Evolutionary conservation across 2,329 filamentous ascomycete genomes (phyloP).

Genomic region (Sordariomycetes sp.): DNA sequence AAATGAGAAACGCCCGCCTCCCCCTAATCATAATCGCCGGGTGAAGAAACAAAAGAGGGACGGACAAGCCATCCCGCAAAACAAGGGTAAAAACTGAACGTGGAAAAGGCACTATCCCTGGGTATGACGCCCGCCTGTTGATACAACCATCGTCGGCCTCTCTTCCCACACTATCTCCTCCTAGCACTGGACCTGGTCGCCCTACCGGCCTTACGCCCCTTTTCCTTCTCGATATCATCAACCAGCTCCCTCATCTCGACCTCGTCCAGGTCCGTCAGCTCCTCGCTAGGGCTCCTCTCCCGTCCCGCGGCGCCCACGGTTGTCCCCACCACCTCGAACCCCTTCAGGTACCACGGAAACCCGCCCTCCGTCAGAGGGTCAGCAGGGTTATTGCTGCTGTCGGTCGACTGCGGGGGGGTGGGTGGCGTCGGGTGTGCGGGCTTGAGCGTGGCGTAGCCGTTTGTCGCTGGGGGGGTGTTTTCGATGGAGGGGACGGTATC

Average conservation of each 20-base stretch:
- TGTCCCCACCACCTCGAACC: conserved; percentile 70
- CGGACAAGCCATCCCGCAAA: too few relatives aligned
- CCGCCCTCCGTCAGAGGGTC: conserved; percentile 60
- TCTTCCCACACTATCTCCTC: too few relatives aligned
- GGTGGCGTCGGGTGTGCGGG: conserved; percentile 36
- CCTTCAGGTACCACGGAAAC: conserved; percentile 77
- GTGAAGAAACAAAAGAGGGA: too few relatives aligned
- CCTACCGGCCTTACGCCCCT: too few relatives aligned
- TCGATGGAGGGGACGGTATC: neutral
- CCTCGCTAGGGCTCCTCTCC: conserved; percentile 60
- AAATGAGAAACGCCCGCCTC: too few relatives aligned
- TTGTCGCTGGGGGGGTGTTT: conserved; percentile 36
- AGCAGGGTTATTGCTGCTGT: conserved; percentile 36
- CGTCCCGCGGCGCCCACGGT: conserved; percentile 58
- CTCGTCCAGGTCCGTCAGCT: conserved; percentile 85
- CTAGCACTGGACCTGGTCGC: too few relatives aligned
- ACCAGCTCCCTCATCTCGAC: conserved; percentile 69
- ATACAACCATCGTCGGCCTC: too few relatives aligned
- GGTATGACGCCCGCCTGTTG: too few relatives aligned
- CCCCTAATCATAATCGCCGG: too few relatives aligned
- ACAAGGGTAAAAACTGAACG: too few relatives aligned
- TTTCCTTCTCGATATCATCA: conserved; percentile 32
- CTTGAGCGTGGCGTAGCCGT: conserved; percentile 28
- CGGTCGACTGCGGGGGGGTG: conserved; percentile 57
- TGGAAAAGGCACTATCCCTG: too few relatives aligned